phyloP scores from a whole-genome alignment of 305 asterid species.

The Ajuga reptans region DNA sequence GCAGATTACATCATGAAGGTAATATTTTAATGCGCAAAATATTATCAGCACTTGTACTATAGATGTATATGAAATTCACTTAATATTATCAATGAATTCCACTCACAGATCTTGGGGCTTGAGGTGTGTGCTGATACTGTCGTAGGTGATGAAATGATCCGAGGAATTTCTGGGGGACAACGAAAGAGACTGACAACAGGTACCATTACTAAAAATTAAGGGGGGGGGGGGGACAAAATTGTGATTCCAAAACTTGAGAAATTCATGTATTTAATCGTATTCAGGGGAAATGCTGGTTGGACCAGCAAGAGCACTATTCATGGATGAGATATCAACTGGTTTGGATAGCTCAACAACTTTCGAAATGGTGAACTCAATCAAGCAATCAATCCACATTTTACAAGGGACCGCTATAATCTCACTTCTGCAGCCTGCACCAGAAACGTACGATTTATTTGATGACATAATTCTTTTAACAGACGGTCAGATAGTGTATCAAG shows the following conservation, averaged over 20 bases:
- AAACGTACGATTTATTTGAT: conserved; percentile 68
- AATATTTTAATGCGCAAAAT: not conserved
- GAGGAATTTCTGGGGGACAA: conserved; percentile 98
- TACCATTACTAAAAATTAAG: conserved; percentile 30
- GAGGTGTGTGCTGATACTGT: conserved; percentile 85
- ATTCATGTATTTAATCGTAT: not conserved
- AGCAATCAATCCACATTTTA: conserved; percentile 69
- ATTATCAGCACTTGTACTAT: not conserved
- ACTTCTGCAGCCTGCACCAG: conserved; percentile 93
- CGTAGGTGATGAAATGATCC: conserved; percentile 88
- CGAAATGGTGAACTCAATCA: conserved; percentile 74
- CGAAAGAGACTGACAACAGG: conserved; percentile 85
- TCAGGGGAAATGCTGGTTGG: conserved; percentile 94
- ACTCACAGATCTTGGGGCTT: conserved; percentile 75
- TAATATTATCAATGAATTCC: not conserved
- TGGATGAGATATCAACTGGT: conserved; percentile 96
- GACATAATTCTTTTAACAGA: conserved; percentile 76
- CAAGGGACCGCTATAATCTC: conserved; percentile 80
- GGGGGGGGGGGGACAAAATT: not conserved
- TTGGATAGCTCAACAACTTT: conserved; percentile 84
- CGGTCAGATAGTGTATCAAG: conserved; percentile 74
- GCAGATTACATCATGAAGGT: conserved; percentile 92
- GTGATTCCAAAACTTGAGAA: not conserved
- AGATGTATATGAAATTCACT: not conserved
- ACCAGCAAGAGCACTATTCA: conserved; percentile 77